phyloP scores from a whole-genome alignment of 805 yeast genomes.

The Peterozyma xylosa region DNA sequence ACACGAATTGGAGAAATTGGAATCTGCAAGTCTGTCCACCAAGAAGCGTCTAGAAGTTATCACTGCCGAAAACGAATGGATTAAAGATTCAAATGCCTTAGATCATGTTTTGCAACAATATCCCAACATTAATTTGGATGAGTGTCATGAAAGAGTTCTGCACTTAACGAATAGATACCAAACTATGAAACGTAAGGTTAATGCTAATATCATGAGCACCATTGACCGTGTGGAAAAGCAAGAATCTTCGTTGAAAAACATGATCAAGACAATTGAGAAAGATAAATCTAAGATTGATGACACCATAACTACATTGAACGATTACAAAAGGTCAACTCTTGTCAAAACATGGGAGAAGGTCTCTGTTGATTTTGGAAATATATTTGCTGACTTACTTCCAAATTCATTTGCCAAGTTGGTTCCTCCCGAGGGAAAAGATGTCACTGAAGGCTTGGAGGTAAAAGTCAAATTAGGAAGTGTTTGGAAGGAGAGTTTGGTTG shows the following conservation, averaged over 20 bases:
- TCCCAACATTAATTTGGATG: constrained; percentile 55
- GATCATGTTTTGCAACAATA: constrained; percentile 51
- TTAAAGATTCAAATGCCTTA: constrained; percentile 54
- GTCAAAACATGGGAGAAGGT: constrained; percentile 83
- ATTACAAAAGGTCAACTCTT: constrained; percentile 77
- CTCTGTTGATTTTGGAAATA: constrained; percentile 80
- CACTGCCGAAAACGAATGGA: constrained; percentile 62
- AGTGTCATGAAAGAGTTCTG: constrained; percentile 49
- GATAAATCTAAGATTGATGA: constrained; percentile 87
- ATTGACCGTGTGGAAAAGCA: constrained; percentile 88
- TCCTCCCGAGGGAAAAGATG: constrained; percentile 71
- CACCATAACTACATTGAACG: constrained; percentile 76
- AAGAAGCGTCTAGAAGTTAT: constrained; percentile 34
- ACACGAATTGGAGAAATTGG: constrained; percentile 47
- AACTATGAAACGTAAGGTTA: constrained; percentile 74
- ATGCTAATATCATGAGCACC: constrained; percentile 82
- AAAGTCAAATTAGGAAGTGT: constrained; percentile 84
- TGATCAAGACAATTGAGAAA: constrained; percentile 81
- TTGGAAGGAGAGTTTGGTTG: constrained; percentile 92
- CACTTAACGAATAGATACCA: constrained; percentile 52
- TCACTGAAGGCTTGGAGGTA: constrained; percentile 86
- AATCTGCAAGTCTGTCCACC: constrained; percentile 27
- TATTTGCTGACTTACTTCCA: constrained; percentile 83
- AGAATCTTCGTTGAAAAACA: constrained; percentile 64
- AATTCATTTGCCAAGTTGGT: constrained; percentile 86